Evolutionary conservation across 2,329 filamentous ascomycete genomes (phyloP).

Genomic region (Whalleya microplaca): DNA sequence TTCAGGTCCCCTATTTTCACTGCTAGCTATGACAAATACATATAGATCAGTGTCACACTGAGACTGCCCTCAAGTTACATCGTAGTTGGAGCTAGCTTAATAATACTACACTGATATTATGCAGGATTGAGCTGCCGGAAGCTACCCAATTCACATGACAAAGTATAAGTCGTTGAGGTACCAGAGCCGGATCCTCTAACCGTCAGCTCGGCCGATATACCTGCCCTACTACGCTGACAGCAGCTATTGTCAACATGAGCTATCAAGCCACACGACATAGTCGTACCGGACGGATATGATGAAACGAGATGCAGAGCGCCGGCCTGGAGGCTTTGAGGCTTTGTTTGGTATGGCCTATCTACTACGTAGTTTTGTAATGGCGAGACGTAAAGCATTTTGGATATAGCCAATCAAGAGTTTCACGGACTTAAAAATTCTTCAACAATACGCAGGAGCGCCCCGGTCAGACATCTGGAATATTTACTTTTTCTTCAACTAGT

Average conservation of each 20-base stretch:
- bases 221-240: neutral
- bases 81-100: neutral
- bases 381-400: neutral
- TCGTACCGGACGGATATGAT: neutral
- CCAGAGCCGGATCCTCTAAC: neutral
- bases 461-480: neutral
- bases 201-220: neutral
- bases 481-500: neutral
- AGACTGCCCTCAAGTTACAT: constrained; percentile 21
- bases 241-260: neutral
- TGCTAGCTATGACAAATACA: constrained; percentile 25
- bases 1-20: constrained; percentile 5
- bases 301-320: neutral
- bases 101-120: neutral
- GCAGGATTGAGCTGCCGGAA: neutral
- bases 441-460: neutral
- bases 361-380: neutral
- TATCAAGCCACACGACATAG: constrained; percentile 1
- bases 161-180: neutral
- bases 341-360: neutral
- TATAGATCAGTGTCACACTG: constrained; percentile 19
- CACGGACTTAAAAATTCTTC: neutral
- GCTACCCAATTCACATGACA: neutral
- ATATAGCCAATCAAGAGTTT: neutral
- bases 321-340: neutral